Percentiles rank a stretch among this genome's conserved stretches.
Evolutionary conservation across 257 asterid species (phyloP).

Genomic region (Capsicum baccatum): DNA sequence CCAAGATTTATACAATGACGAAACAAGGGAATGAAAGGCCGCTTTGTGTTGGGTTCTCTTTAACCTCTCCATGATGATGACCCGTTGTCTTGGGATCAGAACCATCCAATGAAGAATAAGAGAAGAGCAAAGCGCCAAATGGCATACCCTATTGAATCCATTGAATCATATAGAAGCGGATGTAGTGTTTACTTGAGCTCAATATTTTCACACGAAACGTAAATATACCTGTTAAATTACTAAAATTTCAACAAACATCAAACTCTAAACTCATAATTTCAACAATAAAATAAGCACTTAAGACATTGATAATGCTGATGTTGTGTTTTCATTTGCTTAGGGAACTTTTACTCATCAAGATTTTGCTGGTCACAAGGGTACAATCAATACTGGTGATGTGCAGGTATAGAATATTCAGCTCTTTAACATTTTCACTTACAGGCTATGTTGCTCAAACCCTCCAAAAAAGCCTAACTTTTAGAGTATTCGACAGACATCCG

Average conservation of each 20-base stretch:
- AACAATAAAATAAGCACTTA: too few relatives aligned
- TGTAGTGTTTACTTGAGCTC: neutral
- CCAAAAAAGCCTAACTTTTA: neutral
- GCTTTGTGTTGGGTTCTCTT: too few relatives aligned
- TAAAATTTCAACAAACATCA: neutral
- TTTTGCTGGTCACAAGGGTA: conserved; percentile 48
- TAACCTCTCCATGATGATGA: neutral
- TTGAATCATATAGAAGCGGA: neutral
- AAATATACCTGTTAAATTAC: neutral
- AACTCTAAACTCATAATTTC: too few relatives aligned
- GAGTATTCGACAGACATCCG: neutral
- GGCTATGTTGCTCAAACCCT: neutral
- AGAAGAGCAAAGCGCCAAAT: neutral
- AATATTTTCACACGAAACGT: neutral
- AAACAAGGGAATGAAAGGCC: too few relatives aligned
- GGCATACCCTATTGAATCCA: neutral
- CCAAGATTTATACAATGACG: too few relatives aligned
- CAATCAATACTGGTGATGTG: conserved; percentile 81
- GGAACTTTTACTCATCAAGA: too few relatives aligned
- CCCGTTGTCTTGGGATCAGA: neutral
- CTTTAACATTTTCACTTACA: neutral
- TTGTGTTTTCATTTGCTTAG: too few relatives aligned
- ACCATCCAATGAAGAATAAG: neutral
- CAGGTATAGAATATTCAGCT: conserved; percentile 57
- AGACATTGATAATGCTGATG: too few relatives aligned